phyloP scores from a whole-genome alignment of 2,329 filamentous ascomycete genomes.

The Coniochaeta prunicola region DNA sequence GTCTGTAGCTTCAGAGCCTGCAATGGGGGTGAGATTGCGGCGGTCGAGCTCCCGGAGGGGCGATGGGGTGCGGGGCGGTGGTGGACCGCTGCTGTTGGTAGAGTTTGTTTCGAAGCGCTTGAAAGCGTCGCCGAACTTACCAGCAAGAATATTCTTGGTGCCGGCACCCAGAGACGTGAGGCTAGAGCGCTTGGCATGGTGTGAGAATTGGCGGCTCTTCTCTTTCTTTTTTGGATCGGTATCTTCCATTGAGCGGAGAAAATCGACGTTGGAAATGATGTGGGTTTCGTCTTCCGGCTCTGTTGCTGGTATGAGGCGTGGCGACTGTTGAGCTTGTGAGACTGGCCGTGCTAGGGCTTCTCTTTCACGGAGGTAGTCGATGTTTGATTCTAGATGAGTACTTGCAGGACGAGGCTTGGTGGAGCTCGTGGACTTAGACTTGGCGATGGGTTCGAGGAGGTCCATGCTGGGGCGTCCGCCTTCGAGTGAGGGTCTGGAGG shows the following conservation, averaged over 20 bases:
- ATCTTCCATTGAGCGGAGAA: constrained; percentile 69
- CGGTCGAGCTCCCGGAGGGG: constrained; percentile 40
- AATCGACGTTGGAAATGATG: constrained; percentile 76
- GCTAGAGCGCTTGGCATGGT: constrained; percentile 66
- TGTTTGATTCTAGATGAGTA: constrained; percentile 73
- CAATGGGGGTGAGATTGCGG: constrained; percentile 60
- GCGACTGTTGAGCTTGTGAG: constrained; percentile 25
- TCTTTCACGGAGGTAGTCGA: constrained; percentile 75
- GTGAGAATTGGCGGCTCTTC: constrained; percentile 34
- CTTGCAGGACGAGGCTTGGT: constrained; percentile 65
- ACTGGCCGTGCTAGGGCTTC: constrained; percentile 46
- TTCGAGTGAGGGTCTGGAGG: constrained; percentile 64
- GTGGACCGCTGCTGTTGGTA: constrained; percentile 12
- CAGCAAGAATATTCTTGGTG: constrained; percentile 76
- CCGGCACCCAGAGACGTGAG: constrained; percentile 59
- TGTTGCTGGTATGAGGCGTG: constrained; percentile 31
- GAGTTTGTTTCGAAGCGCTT: constrained; percentile 70
- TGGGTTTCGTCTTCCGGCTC: constrained; percentile 51
- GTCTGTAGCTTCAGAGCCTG: constrained; percentile 68
- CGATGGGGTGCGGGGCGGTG: constrained; percentile 36
- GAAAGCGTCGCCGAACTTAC: constrained; percentile 90
- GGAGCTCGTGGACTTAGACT: constrained; percentile 26
- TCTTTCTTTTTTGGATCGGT: constrained; percentile 50
- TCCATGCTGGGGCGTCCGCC: constrained; percentile 60
- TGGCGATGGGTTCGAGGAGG: constrained; percentile 50